These are phyloP conservation scores for Fonsecaea nubica DNA, from an alignment of 2,329 filamentous ascomycete species.

Conservation along the genomic window DNA sequence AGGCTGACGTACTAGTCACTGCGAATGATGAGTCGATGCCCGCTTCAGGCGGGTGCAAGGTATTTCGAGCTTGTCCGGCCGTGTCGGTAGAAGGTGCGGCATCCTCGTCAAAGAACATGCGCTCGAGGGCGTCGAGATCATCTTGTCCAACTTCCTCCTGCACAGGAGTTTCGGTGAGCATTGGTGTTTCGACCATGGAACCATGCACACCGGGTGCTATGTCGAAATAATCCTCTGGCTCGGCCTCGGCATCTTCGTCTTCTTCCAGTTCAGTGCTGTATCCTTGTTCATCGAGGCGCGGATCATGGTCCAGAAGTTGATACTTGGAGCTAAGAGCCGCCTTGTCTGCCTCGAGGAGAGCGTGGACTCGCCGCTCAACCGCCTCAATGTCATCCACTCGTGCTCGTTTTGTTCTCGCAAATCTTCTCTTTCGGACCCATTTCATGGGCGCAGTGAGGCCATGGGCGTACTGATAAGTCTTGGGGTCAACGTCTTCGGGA, in stretches of 20 bases:
- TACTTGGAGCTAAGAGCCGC: conserved; percentile 66
- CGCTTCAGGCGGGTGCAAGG: conserved; percentile 40
- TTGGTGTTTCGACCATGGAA: conserved; percentile 41
- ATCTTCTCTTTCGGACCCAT: conserved; percentile 79
- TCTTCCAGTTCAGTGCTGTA: conserved; percentile 57
- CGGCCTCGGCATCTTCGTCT: conserved; percentile 46
- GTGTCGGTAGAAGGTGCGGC: conserved; percentile 42
- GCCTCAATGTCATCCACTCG: conserved; percentile 84
- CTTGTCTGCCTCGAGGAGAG: conserved; percentile 73
- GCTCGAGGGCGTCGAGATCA: conserved; percentile 43
- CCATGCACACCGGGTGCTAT: conserved; percentile 43
- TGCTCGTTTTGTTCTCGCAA: conserved; percentile 72
- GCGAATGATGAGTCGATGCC: conserved; percentile 40
- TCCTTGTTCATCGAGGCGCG: conserved; percentile 47
- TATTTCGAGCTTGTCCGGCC: conserved; percentile 27
- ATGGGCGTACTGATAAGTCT: conserved; percentile 77
- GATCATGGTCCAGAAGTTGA: conserved; percentile 66
- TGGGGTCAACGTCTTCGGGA: conserved; percentile 72
- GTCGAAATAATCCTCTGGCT: conserved; percentile 44
- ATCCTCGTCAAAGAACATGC: conserved; percentile 43
- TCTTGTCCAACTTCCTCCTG: conserved; percentile 48
- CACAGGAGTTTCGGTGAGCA: conserved; percentile 31
- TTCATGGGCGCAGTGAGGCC: conserved; percentile 88
- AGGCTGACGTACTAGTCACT: conserved; percentile 38
- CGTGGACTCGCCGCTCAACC: conserved; percentile 79